Percentiles rank a stretch among this genome's conserved stretches.
Evolutionary conservation across 495 filamentous ascomycete species (phyloP).

Genomic region (Penicillium cosmopolitanum): DNA sequence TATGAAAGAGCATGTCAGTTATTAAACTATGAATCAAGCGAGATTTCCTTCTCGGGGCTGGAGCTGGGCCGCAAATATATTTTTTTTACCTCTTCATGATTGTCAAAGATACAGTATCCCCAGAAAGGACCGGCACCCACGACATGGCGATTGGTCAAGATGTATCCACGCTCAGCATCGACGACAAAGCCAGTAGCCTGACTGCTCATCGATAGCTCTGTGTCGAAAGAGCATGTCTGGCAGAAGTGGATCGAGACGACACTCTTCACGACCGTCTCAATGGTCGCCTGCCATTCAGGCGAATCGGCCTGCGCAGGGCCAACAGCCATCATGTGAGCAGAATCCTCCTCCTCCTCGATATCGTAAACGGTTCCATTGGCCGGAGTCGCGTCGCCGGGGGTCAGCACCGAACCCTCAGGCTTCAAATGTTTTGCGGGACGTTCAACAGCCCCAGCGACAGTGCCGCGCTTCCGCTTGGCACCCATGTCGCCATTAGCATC

Average conservation of each 20-base stretch:
- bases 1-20: conserved; percentile 34
- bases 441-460: conserved; percentile 50
- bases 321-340: conserved; percentile 40
- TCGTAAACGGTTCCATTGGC: conserved; percentile 54
- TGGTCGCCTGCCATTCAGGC: conserved; percentile 95
- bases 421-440: conserved; percentile 61
- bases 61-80: too few relatives aligned
- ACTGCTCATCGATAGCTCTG: conserved; percentile 86
- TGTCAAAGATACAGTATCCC: conserved; percentile 97
- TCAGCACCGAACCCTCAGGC: conserved; percentile 46
- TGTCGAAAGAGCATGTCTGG: conserved; percentile 97
- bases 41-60: not conserved
- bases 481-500: conserved; percentile 54
- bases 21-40: not conserved
- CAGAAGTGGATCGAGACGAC: conserved; percentile 99
- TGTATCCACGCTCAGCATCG: conserved; percentile 91
- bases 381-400: conserved; percentile 48
- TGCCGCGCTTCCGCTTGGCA: conserved; percentile 65
- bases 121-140: conserved; percentile 97
- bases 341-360: conserved; percentile 53
- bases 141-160: conserved; percentile 89
- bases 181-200: conserved; percentile 99
- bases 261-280: conserved; percentile 87
- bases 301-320: conserved; percentile 71
- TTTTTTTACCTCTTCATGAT: conserved; percentile 76